Evolutionary conservation across 148 eudicot species (phyloP), one percentile per base, ranked within the genome.

Genomic region (Nepenthes mirabilis): DNA sequence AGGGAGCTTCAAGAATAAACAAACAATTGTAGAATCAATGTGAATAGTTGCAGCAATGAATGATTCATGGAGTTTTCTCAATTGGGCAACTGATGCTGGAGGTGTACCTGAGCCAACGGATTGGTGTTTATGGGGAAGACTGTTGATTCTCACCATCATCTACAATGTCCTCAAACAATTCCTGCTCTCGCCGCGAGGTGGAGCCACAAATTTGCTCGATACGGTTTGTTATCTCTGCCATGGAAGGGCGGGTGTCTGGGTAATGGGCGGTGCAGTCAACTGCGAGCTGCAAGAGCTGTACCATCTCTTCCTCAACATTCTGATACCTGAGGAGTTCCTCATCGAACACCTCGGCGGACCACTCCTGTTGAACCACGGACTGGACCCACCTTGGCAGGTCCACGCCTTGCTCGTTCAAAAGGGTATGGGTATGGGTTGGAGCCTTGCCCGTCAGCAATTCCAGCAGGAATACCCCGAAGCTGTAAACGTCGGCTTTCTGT

Each of bases 371-470:
- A 2, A 85, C 96, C 50, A 91, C 94, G 3, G 98, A 88, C 64
- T 91, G 96, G 36, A 91, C 98, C 98, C 98, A 91, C 55, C 98
- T 63, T 1, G 98, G 98, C 52, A 91, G 82, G 58, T 91, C 98
- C 11, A 91, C 91, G 3, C 98, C 98, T 52, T 91, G 96, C 58
- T 91, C 98, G 52, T 83, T 83, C 52, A 75, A 60, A 49, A 76
- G 47, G 12, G 98, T 11, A 11, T 49, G 52, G 12, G 98, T 11
- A 11, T 49, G 52, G 2, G 52, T n/a, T 10, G 52, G 98, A n/a
- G 96, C 85, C 70, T 88, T 88, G 5, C 88, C 96, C 0, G 98
- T 91, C 1, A 91, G 79, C 65, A 91, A 65, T 59, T 91, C 98
- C 56, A 91, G 61, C 52, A 91, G 72, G 77, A 91, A 68, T 1